Base-by-base conservation (phyloP, 352 stramenopile species). In the Phytopythium chamaehyphon region DNA sequence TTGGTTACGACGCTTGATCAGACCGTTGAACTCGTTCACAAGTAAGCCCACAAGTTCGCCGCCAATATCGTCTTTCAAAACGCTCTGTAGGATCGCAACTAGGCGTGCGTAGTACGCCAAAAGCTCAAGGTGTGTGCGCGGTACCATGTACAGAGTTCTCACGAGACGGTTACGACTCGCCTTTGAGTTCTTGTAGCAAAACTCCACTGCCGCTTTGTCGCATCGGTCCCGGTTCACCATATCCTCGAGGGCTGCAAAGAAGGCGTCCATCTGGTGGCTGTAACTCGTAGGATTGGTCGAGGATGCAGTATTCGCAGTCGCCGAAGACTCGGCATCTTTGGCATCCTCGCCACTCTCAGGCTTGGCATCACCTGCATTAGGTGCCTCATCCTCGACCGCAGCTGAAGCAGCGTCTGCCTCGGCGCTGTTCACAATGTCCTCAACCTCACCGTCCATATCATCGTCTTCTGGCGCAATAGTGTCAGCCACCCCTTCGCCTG, bases 161-260 rank as follows among this genome's bases (percentile, higher is more conserved):
- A 97, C 76, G 1, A 99, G 67, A 0, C 84, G 79, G 57, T 66
- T 98, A 11, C 95, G 75, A 21, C 93, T 90, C 23, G 86, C 86
- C 59, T 98, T 98, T 6, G 85, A 97, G 66, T 98, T 97, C 47
- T 92, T 93, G 49, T 97, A 96, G 71, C 91, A 98, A 69, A 98
- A 99, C 21, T 96, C 86, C 21, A 98, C 88, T 0, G 95, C 93
- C 14, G 98, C 84, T 47, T 98, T 97, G 71, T 99, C 96, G 40
- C 96, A 95, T 24, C 90, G 89, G 42, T 98, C 95, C 35, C 95
- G 86, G 53, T 96, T 96, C 54, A 96, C 83, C 55, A 97, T 92
- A 52, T 98, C 89, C 51, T 97, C 95, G 12, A 99, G 68, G 26
- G 96, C 94, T 18, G 58, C 68, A 56, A 93, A 93, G 54, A 85